A percentile compares a stretch with the other conserved stretches of the same genome.
These are phyloP conservation scores for Diaporthe australafricana DNA, from an alignment of 2,329 filamentous ascomycete species.

Conservation along the genomic window DNA sequence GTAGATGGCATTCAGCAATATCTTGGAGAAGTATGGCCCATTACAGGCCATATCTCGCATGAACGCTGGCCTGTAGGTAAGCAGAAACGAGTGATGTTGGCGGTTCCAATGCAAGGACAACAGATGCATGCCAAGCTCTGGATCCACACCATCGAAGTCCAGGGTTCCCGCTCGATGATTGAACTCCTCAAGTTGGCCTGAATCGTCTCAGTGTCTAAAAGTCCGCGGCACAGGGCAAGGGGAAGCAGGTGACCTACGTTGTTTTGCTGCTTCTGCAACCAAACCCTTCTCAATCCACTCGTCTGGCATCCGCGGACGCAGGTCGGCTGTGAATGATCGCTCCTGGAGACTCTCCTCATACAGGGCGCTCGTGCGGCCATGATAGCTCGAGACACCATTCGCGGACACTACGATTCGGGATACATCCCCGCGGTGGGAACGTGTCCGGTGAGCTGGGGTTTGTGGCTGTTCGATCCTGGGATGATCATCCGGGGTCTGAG, in stretches of 20 bases:
- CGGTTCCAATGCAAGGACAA: slow-evolving; percentile 65
- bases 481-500: not conserved
- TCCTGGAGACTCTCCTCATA: not conserved
- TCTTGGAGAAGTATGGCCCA: slow-evolving; percentile 65
- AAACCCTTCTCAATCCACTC: not conserved
- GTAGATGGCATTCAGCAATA: slow-evolving; percentile 44
- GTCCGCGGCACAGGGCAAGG: not conserved
- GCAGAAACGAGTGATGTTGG: slow-evolving; percentile 59
- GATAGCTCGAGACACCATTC: not conserved
- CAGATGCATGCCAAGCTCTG: slow-evolving; percentile 63
- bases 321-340: not conserved
- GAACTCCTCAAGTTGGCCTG: slow-evolving; percentile 58
- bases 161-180: slow-evolving; percentile 58
- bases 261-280: not conserved
- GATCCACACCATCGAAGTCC: slow-evolving; percentile 67
- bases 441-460: not conserved
- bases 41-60: slow-evolving; percentile 64
- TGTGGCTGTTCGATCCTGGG: not conserved
- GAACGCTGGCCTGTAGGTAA: slow-evolving; percentile 65
- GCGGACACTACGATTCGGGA: not conserved
- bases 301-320: not conserved
- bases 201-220: not conserved
- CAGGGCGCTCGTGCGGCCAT: not conserved
- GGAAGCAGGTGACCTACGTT: not conserved
- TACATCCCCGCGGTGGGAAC: not conserved